Evolutionary conservation across 495 filamentous ascomycete genomes (phyloP).

Genomic region (Cercophora samala): DNA sequence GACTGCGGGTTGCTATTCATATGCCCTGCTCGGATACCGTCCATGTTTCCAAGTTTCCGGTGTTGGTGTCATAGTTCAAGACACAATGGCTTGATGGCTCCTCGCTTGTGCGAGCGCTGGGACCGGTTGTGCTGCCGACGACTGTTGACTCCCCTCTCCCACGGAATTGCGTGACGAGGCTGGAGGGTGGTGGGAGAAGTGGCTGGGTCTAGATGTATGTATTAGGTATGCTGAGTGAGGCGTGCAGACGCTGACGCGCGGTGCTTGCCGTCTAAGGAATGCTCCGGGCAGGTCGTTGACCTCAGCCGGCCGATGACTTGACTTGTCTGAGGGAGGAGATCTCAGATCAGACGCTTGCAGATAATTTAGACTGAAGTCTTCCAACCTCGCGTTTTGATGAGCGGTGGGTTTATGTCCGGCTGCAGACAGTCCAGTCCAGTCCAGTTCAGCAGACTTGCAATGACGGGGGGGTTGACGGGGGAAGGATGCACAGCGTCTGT

Average conservation of each 20-base stretch:
- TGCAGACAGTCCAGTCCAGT: no score
- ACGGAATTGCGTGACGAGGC: slow-evolving; percentile 6
- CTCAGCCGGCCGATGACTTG: not conserved
- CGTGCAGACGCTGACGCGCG: not conserved
- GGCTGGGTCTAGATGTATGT: slow-evolving; percentile 1
- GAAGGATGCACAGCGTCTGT: slow-evolving; percentile 6
- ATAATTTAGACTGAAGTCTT: not conserved
- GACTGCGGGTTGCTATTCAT: slow-evolving; percentile 8
- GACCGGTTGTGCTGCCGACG: not conserved
- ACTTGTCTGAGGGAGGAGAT: not conserved
- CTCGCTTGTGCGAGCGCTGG: not conserved
- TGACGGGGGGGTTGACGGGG: slow-evolving; percentile 3
- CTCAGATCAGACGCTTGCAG: not conserved
- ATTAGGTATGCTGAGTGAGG: no score
- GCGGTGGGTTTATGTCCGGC: not conserved
- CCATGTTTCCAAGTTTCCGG: not conserved
- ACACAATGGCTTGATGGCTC: not conserved
- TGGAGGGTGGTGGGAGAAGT: not conserved
- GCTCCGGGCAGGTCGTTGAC: not conserved
- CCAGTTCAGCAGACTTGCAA: no score
- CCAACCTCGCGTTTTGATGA: slow-evolving; percentile 14
- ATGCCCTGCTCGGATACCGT: slow-evolving; percentile 1
- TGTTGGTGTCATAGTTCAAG: not conserved
- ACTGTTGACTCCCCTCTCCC: slow-evolving; percentile 1
- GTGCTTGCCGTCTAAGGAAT: not conserved